Conservation (phyloP, 306 rosid genomes). For the Comarum palustre region DNA sequence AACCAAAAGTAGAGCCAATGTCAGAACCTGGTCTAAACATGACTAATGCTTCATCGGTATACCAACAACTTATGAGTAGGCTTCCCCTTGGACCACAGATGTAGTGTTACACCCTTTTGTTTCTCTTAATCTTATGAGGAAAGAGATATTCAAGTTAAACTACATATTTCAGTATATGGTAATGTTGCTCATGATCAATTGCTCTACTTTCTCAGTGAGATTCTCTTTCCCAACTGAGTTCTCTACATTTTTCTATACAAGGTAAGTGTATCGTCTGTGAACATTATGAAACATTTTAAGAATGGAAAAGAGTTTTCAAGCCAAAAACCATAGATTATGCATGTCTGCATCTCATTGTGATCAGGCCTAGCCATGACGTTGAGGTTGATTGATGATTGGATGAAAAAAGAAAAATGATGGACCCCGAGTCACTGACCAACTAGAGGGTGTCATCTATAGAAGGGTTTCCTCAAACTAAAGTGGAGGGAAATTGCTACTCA, state of each 20-base stretch:
- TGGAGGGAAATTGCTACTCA: no score
- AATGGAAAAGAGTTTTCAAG: no score
- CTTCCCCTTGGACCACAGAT: slow-evolving; percentile 90
- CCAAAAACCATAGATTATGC: no score
- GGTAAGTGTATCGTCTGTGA: no score
- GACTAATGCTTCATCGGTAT: slow-evolving; percentile 57
- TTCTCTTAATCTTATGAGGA: slow-evolving; percentile 31
- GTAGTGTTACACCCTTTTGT: slow-evolving; percentile 38
- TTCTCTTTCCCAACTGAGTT: neutral
- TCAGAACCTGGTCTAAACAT: slow-evolving; percentile 58
- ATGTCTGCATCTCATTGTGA: no score
- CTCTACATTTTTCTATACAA: neutral
- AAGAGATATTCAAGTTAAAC: neutral
- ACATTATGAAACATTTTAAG: no score
- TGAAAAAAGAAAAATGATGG: no score
- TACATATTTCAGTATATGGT: neutral
- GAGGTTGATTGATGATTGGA: no score
- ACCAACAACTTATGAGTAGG: slow-evolving; percentile 79
- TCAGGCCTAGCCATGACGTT: no score
- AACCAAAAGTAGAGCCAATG: slow-evolving; percentile 63
- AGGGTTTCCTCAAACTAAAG: no score
- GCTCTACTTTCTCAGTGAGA: slow-evolving; percentile 1
- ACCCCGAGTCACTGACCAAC: no score
- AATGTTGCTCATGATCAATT: slow-evolving; percentile 12
- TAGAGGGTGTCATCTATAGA: no score